These are phyloP conservation scores for Cnidoscolus chayamansa DNA, from an alignment of 441 rosid genomes.

Conservation along the genomic window DNA sequence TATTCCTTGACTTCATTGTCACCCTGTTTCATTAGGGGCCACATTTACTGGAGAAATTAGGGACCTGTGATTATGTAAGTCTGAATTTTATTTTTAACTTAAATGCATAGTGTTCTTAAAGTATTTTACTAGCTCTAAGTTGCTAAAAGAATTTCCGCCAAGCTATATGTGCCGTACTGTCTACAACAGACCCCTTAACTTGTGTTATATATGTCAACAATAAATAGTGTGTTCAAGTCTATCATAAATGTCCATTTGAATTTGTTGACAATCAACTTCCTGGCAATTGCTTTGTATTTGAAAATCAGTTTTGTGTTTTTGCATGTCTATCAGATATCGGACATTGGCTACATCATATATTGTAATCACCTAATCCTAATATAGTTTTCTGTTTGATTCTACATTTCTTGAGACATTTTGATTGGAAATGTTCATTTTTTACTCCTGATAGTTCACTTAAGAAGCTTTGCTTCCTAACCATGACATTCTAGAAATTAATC, in stretches of 20 bases:
- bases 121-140: not conserved
- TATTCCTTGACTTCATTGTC: conserved; percentile 18
- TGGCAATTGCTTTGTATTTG: not conserved
- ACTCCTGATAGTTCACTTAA: not conserved
- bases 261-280: not conserved
- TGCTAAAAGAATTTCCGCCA: not conserved
- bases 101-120: not conserved
- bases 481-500: not conserved
- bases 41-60: conserved; percentile 48
- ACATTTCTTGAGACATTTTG: not conserved
- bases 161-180: not conserved
- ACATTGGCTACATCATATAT: not conserved
- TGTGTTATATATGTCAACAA: not conserved
- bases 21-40: conserved; percentile 63
- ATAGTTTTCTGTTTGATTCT: conserved; percentile 3
- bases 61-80: conserved; percentile 74
- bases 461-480: not conserved
- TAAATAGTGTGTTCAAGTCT: not conserved
- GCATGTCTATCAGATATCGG: conserved; percentile 9
- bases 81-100: not conserved
- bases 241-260: not conserved
- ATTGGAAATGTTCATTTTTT: not conserved
- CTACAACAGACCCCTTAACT: not conserved
- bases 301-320: not conserved
- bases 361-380: not conserved